Base-by-base conservation (phyloP, 345 rosid species). In the Corchorus capsularis region DNA sequence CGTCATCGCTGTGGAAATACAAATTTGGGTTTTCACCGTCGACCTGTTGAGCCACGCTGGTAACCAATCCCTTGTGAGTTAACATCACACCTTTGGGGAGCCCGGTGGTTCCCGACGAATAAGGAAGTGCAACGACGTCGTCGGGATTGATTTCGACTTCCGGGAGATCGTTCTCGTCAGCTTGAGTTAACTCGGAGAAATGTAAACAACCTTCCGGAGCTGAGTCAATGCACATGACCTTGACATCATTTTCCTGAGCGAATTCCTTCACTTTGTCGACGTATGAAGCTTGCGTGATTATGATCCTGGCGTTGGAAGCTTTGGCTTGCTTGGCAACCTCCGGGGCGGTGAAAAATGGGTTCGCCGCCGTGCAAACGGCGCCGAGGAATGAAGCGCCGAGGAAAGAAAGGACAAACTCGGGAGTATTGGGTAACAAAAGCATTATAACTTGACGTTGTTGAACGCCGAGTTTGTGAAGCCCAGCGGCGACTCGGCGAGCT, bases 71-170 rank as follows among this genome's bases (percentile, higher is more conserved):
- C 71, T 85, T 88, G 84, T 96, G 99, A 0, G 94, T 96, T 39
- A 96, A 69, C 98, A 96, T 92, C 65, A 96, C 99, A 3, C 99
- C 99, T 78, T 96, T 96, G 0, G 99, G 99, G 6, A 96, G 53
- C 8, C 98, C 99, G 1, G 98, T 96, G 1, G 99, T 96, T 0
- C 99, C 99, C 1, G 99, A 96, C 4, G 99, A 96, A 71, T 91
- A 96, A 1, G 96, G 99, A 0, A 96, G 87, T 7, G 97, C 98
- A 73, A 92, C 94, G 4, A 91, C 94, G 49, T 96, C 96, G 37
- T 96, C 87, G 0, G 94, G 77, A 2, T 70, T 69, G 67, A 96
- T 83, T 12, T 86, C 72, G 8, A 82, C 89, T 0, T 65, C 50
- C 0, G 88, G 87, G 4, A 84, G 65, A 0, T 84, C 79, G 8